A percentile compares a stretch with the other conserved stretches of the same genome.
phyloP scores from a whole-genome alignment of 192 early-diverging fungal species.

The Backusella westeae region DNA sequence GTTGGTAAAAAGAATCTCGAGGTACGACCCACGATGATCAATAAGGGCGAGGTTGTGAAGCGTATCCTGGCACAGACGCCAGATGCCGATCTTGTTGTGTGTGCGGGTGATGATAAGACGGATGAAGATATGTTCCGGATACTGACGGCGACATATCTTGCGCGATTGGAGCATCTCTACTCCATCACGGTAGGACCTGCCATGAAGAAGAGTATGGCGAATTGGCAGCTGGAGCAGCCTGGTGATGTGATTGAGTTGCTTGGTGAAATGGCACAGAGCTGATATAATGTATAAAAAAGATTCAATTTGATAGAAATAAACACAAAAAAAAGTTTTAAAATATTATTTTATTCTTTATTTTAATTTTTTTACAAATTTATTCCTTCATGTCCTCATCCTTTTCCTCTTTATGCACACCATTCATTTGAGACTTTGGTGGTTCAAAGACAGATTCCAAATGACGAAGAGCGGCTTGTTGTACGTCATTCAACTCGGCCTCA shows the following conservation, averaged over 20 bases:
- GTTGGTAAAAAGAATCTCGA: slow-evolving; percentile 92
- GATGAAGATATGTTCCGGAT: slow-evolving; percentile 90
- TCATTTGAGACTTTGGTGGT: background rate
- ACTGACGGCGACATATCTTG: slow-evolving; percentile 22
- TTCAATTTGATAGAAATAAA: background rate
- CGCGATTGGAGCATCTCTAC: slow-evolving; percentile 43
- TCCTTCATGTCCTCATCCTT: background rate
- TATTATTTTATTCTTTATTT: background rate
- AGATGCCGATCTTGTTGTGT: slow-evolving; percentile 74
- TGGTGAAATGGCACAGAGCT: background rate
- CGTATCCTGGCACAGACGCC: slow-evolving; percentile 53
- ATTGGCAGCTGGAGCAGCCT: slow-evolving; percentile 77
- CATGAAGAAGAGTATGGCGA: slow-evolving; percentile 87
- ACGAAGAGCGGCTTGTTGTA: slow-evolving; percentile 36
- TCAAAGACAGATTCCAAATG: slow-evolving; percentile 36
- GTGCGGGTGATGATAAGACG: slow-evolving; percentile 87
- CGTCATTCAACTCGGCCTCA: slow-evolving; percentile 39
- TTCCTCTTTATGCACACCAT: slow-evolving; percentile 8
- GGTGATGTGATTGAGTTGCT: slow-evolving; percentile 56
- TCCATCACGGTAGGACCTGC: slow-evolving; percentile 82
- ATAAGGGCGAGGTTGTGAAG: slow-evolving; percentile 91
- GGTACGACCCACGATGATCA: slow-evolving; percentile 75
- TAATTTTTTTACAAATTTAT: background rate
- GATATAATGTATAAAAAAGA: background rate
- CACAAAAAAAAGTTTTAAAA: background rate